Evolutionary conservation across 75 land plant species (phyloP), one percentile per base, ranked within the genome.

Genomic region (Larix kaempferi): DNA sequence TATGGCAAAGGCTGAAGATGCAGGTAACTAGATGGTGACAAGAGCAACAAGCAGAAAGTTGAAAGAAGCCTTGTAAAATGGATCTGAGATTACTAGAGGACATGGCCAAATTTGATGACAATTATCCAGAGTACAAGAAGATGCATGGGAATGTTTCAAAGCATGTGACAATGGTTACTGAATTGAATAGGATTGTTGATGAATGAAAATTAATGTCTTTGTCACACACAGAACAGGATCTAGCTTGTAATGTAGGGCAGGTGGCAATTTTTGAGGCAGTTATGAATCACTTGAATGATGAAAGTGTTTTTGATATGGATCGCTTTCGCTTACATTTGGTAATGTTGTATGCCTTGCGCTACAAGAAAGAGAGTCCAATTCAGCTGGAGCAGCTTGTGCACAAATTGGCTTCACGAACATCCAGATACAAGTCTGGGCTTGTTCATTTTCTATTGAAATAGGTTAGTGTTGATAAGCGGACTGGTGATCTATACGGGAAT

Each of bases 111-210:
- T 98, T 98, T 91, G 99, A 95, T 56, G 95, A 98, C 15, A 96
- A 93, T 63, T 98, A 98, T 75, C 98, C 98, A 5, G 98, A 93
- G 83, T 95, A 91, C 78, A 87, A 90, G 77, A 93, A 91, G 77
- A 90, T 89, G 91, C 99, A 95, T 57, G 99, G 98, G 14, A 98
- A 98, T 88, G 98, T 98, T 39, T 98, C 99, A 78, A 98, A 98
- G 76, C 99, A 98, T 86, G 99, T 98, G n/a, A 91, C 94, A 22
- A 79, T 98, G 88, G 95, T 93, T 71, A 93, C 95, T 41, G 98
- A 98, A 80, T 87, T 98, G 96, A 95, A 98, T 82, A 89, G 86
- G 69, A 89, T 93, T 79, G 95, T 98, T 73, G 98, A 95, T 71
- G 93, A 93, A 69, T 71, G 94, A 52, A 93, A 98, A 71, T 83